phyloP scores from a whole-genome alignment of 257 asterid genomes.

The Perilla frutescens region DNA sequence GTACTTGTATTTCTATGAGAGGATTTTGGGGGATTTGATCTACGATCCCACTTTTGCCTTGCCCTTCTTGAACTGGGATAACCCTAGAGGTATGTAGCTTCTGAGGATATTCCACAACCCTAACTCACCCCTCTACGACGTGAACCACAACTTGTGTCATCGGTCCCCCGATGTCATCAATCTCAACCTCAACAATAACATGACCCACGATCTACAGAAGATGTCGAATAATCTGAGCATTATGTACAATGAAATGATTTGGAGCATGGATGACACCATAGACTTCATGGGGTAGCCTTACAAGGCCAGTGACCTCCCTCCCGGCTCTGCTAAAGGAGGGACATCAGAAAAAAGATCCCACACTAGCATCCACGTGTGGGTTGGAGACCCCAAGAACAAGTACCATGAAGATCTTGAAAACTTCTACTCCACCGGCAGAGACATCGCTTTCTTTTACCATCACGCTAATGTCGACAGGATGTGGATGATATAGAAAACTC shows the following conservation, averaged over 20 bases:
- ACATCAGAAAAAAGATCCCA: background rate
- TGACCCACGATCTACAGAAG: background rate
- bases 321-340: background rate
- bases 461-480: background rate
- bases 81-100: background rate
- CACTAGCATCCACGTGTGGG: background rate
- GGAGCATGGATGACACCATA: too few species aligned
- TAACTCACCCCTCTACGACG: background rate
- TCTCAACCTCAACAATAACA: background rate
- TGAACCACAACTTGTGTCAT: background rate
- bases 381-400: background rate
- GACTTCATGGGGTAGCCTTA: background rate
- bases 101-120: background rate
- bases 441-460: background rate
- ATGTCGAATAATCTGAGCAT: background rate
- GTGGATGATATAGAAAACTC: background rate
- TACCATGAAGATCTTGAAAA: background rate
- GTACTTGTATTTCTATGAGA: conserved; percentile 34
- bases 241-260: background rate
- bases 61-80: conserved; percentile 39
- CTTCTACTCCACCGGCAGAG: background rate
- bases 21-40: conserved; percentile 22
- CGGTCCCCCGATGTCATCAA: background rate
- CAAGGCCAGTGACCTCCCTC: background rate
- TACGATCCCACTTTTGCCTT: conserved; percentile 9